Conservation (phyloP, 495 filamentous ascomycete species). For the Astrothelium macrocarpum region DNA sequence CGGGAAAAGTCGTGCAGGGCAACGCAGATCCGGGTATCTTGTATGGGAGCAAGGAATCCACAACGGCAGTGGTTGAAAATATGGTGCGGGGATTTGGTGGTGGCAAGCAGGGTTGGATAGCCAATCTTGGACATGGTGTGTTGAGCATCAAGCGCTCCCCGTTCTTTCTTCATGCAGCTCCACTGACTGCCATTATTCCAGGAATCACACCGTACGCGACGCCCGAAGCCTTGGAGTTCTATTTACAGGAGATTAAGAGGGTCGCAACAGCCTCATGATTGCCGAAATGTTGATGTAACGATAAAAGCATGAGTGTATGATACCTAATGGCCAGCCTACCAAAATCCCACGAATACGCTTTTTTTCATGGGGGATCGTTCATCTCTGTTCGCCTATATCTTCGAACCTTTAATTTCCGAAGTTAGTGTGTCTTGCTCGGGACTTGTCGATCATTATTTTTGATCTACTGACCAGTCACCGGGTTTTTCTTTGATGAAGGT, state of each 20-base stretch:
- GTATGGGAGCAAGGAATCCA: slow-evolving; percentile 72
- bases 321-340: neutral
- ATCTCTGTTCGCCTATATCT: slow-evolving; percentile 2
- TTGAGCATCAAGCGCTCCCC: neutral
- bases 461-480: slow-evolving; percentile 53
- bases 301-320: slow-evolving; percentile 15
- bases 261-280: slow-evolving; percentile 28
- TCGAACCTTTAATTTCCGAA: slow-evolving; percentile 15
- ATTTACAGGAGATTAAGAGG: slow-evolving; percentile 85
- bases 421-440: slow-evolving; percentile 12
- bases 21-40: slow-evolving; percentile 92
- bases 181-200: slow-evolving; percentile 23
- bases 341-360: neutral
- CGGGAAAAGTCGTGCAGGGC: slow-evolving; percentile 72
- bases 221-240: slow-evolving; percentile 84
- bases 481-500: slow-evolving; percentile 69
- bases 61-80: slow-evolving; percentile 65
- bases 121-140: slow-evolving; percentile 81
- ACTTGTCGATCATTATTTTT: neutral
- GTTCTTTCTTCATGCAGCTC: slow-evolving; percentile 9
- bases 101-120: slow-evolving; percentile 83
- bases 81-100: slow-evolving; percentile 82
- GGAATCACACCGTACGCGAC: slow-evolving; percentile 89
- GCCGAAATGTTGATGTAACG: neutral
- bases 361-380: neutral